These are phyloP conservation scores for Xylaria sp. DNA, from an alignment of 2,329 filamentous ascomycete genomes.

Conservation along the genomic window DNA sequence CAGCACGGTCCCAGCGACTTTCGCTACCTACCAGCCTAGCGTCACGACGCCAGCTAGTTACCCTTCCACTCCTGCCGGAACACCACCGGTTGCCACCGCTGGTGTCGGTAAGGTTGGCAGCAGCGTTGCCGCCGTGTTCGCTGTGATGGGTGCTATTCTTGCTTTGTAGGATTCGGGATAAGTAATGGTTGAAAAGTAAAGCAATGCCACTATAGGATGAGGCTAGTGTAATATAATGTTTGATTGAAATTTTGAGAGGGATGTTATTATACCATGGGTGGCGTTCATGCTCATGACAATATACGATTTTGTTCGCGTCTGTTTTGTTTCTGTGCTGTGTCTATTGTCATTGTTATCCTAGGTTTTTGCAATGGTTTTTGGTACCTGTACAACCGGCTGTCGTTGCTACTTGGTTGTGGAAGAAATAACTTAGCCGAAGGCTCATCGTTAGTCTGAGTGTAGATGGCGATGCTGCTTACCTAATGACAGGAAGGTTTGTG, in stretches of 20 bases:
- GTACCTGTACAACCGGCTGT: too few species aligned
- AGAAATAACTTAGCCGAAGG: too few species aligned
- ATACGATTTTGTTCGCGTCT: background rate
- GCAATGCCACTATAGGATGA: background rate
- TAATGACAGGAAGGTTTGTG: background rate
- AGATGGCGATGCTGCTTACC: too few species aligned
- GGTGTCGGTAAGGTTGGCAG: constrained; percentile 37
- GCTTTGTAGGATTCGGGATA: constrained; percentile 26
- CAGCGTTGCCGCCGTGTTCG: constrained; percentile 34
- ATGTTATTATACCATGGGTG: constrained; percentile 18
- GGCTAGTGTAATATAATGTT: constrained; percentile 21
- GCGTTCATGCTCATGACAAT: constrained; percentile 24
- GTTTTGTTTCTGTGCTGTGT: background rate
- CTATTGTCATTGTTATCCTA: too few species aligned
- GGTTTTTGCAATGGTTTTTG: too few species aligned
- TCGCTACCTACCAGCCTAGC: constrained; percentile 12
- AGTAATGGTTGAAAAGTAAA: background rate
- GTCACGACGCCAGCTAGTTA: constrained; percentile 1
- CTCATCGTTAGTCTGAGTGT: too few species aligned
- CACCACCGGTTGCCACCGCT: constrained; percentile 12
- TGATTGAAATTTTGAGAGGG: constrained; percentile 11
- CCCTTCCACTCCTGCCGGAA: constrained; percentile 8
- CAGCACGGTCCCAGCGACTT: constrained; percentile 7
- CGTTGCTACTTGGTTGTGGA: too few species aligned
- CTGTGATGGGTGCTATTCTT: constrained; percentile 32